Evolutionary conservation across 306 rosid species (phyloP), one percentile per base, ranked within the genome.

Genomic region (Clitoria ternatea): DNA sequence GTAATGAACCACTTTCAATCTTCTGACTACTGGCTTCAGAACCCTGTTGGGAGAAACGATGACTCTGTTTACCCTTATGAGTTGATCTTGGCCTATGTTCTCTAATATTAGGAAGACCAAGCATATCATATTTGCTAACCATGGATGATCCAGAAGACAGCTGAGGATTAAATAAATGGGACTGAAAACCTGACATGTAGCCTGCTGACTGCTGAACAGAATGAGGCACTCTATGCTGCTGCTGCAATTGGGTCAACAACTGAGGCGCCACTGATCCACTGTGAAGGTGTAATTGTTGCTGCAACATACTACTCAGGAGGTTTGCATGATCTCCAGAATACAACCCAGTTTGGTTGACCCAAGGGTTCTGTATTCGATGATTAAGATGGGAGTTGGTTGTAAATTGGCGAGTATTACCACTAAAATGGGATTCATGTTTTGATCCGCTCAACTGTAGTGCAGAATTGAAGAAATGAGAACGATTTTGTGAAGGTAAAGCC

Each of bases 271-370:
- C 8, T 57, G 84, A 50, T 53, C 85, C 85, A 60, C 64, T 73
- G 23, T 49, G 96, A 74, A 75, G 91, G 61, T 86, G 80, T 27
- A 88, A 81, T 74, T 90, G 97, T 57, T 88, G 98, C 80, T 90
- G 98, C 89, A 90, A 70, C 80, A 90, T 79, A 79, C 77, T 85
- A 78, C 79, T 85, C 30, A 89, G 70, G 30, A 92, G 85, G 64
- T 75, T 80, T 14, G 96, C 48, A 66, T 80, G 83, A 82, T 85
- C 91, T 18, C 91, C 85, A 33, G 88, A 78, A 83, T 76, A 73
- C 18, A 85, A 39, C 29, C 80, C 86, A 50, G 83, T 61, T 61
- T 79, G 85, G 63, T 66, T 74, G 69, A 66, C 69, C 89, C 87
- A 85, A 47, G 66, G 83, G 55, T 73, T 85, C 43, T 80, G 87